phyloP scores from a whole-genome alignment of 2,329 filamentous ascomycete species.

The Scolecobasidium constrictum region DNA sequence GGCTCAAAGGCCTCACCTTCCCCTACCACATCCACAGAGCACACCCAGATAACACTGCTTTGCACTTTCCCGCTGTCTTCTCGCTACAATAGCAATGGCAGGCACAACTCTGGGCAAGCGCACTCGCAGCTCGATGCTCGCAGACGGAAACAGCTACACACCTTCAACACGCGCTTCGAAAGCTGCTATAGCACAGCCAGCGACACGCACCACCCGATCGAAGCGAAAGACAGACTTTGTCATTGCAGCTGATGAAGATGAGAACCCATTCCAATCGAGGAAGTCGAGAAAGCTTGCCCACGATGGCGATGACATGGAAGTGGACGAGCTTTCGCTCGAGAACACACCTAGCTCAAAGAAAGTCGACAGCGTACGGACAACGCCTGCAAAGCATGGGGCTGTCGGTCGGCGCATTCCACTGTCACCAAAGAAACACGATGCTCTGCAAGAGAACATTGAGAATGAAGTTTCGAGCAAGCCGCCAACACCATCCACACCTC shows the following conservation, averaged over 20 bases:
- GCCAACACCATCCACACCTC: constrained; percentile 55
- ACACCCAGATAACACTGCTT: not conserved
- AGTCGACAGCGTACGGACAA: constrained; percentile 23
- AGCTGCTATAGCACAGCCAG: not conserved
- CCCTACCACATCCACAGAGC: too few species aligned
- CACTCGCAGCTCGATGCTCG: constrained; percentile 2
- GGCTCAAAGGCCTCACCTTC: too few species aligned
- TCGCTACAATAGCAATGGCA: not conserved
- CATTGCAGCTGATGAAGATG: constrained; percentile 32
- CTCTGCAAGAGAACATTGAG: constrained; percentile 28
- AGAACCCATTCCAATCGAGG: constrained; percentile 42
- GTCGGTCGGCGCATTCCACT: constrained; percentile 29
- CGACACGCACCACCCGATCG: constrained; percentile 7
- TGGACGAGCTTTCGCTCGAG: constrained; percentile 30
- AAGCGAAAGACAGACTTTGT: constrained; percentile 9
- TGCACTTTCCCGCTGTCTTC: constrained; percentile 1
- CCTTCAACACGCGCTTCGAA: not conserved
- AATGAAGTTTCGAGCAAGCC: constrained; percentile 33
- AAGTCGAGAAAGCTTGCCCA: constrained; percentile 16
- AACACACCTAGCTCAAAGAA: constrained; percentile 22
- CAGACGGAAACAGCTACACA: not conserved
- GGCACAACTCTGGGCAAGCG: constrained; percentile 8
- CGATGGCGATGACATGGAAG: constrained; percentile 25
- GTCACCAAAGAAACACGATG: constrained; percentile 37
- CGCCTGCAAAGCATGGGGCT: constrained; percentile 38